phyloP scores from a whole-genome alignment of 2,329 filamentous ascomycete genomes.

The Fusarium coffeatum region DNA sequence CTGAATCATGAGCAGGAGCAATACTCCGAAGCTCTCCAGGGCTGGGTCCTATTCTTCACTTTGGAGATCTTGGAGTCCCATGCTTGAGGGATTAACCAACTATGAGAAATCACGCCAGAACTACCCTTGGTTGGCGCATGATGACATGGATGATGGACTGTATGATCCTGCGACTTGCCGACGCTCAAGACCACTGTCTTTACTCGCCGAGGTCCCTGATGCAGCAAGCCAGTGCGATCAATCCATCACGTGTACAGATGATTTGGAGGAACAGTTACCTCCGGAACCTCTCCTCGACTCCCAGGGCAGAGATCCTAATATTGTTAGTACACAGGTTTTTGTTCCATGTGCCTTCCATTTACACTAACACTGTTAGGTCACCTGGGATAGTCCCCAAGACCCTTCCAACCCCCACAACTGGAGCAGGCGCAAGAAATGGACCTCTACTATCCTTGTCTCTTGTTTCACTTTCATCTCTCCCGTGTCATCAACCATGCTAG shows the following conservation, averaged over 20 bases:
- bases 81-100: slow-evolving; percentile 34
- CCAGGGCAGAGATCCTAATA: slow-evolving; percentile 30
- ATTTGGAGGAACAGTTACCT: slow-evolving; percentile 16
- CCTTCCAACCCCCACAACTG: slow-evolving; percentile 60
- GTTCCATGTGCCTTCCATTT: neutral
- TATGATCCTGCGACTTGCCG: slow-evolving; percentile 1
- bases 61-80: slow-evolving; percentile 48
- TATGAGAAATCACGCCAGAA: slow-evolving; percentile 48
- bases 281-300: slow-evolving; percentile 14
- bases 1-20: slow-evolving; percentile 11
- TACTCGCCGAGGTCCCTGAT: slow-evolving; percentile 23
- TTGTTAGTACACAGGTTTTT: slow-evolving; percentile 28
- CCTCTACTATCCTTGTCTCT: slow-evolving; percentile 52
- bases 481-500: slow-evolving; percentile 63
- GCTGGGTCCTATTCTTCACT: slow-evolving; percentile 44
- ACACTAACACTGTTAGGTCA: slow-evolving; percentile 45
- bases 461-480: slow-evolving; percentile 66
- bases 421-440: slow-evolving; percentile 52
- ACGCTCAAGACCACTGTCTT: slow-evolving; percentile 14
- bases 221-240: neutral
- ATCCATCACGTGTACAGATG: neutral
- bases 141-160: neutral
- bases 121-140: slow-evolving; percentile 45
- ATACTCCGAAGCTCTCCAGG: slow-evolving; percentile 32
- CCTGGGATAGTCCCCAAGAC: slow-evolving; percentile 59